phyloP scores from a whole-genome alignment of 1,284 basidiomycete genomes.

The Sphaerobolus stellatus region DNA sequence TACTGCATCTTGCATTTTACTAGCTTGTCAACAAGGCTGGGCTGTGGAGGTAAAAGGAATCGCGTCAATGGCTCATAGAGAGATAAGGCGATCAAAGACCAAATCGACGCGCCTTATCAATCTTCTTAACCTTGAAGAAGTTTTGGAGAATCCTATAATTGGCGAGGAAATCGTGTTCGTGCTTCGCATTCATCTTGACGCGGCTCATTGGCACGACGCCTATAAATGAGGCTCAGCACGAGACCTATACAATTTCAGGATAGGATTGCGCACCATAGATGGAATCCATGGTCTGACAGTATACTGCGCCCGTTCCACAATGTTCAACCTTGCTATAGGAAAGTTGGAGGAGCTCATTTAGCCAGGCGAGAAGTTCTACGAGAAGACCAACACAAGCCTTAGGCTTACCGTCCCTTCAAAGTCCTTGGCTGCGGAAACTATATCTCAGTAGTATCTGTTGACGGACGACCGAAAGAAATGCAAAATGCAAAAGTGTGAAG shows the following conservation, averaged over 20 bases:
- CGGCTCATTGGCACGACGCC: conserved; percentile 85
- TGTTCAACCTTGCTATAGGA: conserved; percentile 95
- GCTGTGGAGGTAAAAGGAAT: conserved; percentile 49
- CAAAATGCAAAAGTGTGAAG: too few species aligned
- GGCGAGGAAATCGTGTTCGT: conserved; percentile 93
- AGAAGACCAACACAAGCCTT: too few species aligned
- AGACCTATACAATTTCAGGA: too few species aligned
- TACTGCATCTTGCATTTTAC: conserved; percentile 99
- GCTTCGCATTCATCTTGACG: conserved; percentile 92
- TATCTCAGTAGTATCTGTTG: too few species aligned
- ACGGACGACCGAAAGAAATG: too few species aligned
- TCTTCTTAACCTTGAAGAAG: conserved; percentile 82
- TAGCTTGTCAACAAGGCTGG: conserved; percentile 90
- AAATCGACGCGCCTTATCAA: conserved; percentile 88
- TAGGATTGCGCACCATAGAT: conserved; percentile 68
- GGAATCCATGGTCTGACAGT: conserved; percentile 92
- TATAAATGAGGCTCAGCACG: too few species aligned
- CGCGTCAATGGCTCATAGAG: neutral
- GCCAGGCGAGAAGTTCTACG: conserved; percentile 89
- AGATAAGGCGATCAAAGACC: neutral
- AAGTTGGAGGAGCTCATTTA: conserved; percentile 89
- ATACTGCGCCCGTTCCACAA: conserved; percentile 87
- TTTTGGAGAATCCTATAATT: conserved; percentile 97
- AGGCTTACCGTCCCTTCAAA: too few species aligned
- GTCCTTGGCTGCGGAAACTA: too few species aligned